Conservation (phyloP, 345 rosid genomes). For the Arabidopsis arenosa region DNA sequence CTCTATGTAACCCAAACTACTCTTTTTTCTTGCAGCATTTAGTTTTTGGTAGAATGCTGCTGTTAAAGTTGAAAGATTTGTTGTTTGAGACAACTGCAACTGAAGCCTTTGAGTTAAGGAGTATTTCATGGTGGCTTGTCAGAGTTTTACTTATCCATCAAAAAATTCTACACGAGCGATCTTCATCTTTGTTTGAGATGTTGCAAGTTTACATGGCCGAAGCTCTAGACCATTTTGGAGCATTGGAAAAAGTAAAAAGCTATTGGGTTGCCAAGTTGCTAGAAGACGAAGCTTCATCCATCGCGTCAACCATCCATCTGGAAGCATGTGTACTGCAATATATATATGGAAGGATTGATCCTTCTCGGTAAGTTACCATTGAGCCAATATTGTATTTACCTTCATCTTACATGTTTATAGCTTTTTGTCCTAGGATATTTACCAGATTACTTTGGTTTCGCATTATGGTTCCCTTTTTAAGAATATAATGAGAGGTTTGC, state of each 20-base stretch:
- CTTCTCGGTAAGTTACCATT: slow-evolving; percentile 62
- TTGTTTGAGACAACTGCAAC: slow-evolving; percentile 55
- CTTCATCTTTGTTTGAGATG: slow-evolving; percentile 81
- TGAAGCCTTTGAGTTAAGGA: slow-evolving; percentile 54
- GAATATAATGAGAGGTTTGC: neutral
- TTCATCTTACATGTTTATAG: slow-evolving; percentile 17
- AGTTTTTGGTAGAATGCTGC: slow-evolving; percentile 76
- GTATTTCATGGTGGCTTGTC: slow-evolving; percentile 91
- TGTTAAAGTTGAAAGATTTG: slow-evolving; percentile 74
- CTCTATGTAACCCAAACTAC: slow-evolving; percentile 6
- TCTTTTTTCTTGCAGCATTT: slow-evolving; percentile 57
- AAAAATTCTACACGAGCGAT: slow-evolving; percentile 76
- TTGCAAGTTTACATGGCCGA: slow-evolving; percentile 72
- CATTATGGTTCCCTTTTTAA: neutral
- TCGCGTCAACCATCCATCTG: slow-evolving; percentile 70
- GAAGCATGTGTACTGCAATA: slow-evolving; percentile 82
- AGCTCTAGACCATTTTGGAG: slow-evolving; percentile 68
- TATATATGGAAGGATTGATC: slow-evolving; percentile 72
- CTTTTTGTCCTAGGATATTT: slow-evolving; percentile 8
- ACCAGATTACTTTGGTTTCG: slow-evolving; percentile 1
- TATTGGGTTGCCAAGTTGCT: slow-evolving; percentile 64
- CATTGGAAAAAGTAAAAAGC: slow-evolving; percentile 56
- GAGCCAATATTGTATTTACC: neutral
- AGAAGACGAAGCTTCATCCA: slow-evolving; percentile 56
- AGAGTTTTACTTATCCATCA: slow-evolving; percentile 78